Base-by-base conservation (phyloP, 805 yeast genomes). In the Saturnispora ahearnii region DNA sequence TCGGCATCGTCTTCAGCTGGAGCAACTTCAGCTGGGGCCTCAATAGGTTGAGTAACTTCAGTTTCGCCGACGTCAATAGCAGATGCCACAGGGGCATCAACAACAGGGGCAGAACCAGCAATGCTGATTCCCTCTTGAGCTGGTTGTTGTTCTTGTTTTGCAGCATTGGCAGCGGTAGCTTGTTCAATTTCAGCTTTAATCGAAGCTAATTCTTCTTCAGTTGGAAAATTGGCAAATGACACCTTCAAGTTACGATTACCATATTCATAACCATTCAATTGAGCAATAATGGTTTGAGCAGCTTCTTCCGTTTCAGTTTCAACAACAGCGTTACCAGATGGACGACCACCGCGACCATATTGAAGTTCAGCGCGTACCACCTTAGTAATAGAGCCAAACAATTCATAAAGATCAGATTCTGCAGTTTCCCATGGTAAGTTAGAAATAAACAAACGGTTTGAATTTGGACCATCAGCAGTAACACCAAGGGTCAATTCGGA, bases 391-490 rank as follows among this genome's bases (percentile, higher is more conserved):
- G 91, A 83, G 63, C 84, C 91, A 63, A 90, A 90, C 52, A 91
- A 74, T 57, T 90, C 96, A 55, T 73, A 78, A 56, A 91, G 74
- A 66, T 91, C 97, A 51, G 83, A 81, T 56, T 82, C 81, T 31
- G 88, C 79, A n/a, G 97, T 90, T 47, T 89, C 83, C 74, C 79
- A 87, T 30, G 98, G 98, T 61, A 91, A 72, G 70, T 91, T 91
- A 42, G 74, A 75, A 22, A 85, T 89, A 62, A 69, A 84, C 42
- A 91, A 76, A 22, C 77, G 73, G 32, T 72, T 77, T 45, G 80
- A 82, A 45, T 78, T 79, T 37, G 69, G 76, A 41, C 87, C 88
- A 42, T 73, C 69, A 2, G 84, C 86, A 8, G 63, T 59, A 41
- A 85, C 89, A 49, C 81, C 83, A 44, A 74, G 78, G 12, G 89